Evolutionary conservation across 2,329 filamentous ascomycete species (phyloP), one percentile per base, ranked within the genome.

Genomic region (Ramularia endophylla): DNA sequence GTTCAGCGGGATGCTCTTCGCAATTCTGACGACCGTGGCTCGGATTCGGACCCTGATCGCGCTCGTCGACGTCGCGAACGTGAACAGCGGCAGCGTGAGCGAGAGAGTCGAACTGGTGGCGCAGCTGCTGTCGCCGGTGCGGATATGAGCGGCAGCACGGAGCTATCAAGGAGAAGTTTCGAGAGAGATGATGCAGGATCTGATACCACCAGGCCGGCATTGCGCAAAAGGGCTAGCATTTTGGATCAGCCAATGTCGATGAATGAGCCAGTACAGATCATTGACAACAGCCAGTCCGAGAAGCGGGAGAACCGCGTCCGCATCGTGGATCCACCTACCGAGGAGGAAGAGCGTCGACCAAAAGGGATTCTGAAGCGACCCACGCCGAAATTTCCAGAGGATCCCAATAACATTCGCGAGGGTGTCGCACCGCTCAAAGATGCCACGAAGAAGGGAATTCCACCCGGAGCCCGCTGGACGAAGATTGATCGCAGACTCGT

Each of bases 381-480:
- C 1, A 87, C 80, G 12, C 73, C 75, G 18, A 84, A 83, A 56
- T 97, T 95, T 56, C 90, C 90, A 0, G 89, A 95, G 58, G 84
- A 95, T 47, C 78, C 80, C 1, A 83, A 88, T 51, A 83, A 87
- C 0, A 74, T 94, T 27, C 78, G 89, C 15, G 90, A 95, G 62
- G 90, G 89, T 12, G 90, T 95, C 5, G 88, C 89, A 2, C 89
- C 89, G n/a, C 78, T 94, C 59, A 95, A 94, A 66, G 87, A 94
- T 59, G 56, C 58, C 5, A 58, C 50, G 19, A 59, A 60, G 40
- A 62, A 62, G 43, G 63, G 62, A 35, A 65, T 66, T 17, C 70
- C 70, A 4, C 67, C 81, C 0, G 85, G 84, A 43, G 89, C 89
- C 25, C 78, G 87, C 40, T 95, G 89, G 89, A 95, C 89, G 34